Evolutionary conservation across 1,139 yeast species (phyloP).

Genomic region (Tardiomyces digboiensis): DNA sequence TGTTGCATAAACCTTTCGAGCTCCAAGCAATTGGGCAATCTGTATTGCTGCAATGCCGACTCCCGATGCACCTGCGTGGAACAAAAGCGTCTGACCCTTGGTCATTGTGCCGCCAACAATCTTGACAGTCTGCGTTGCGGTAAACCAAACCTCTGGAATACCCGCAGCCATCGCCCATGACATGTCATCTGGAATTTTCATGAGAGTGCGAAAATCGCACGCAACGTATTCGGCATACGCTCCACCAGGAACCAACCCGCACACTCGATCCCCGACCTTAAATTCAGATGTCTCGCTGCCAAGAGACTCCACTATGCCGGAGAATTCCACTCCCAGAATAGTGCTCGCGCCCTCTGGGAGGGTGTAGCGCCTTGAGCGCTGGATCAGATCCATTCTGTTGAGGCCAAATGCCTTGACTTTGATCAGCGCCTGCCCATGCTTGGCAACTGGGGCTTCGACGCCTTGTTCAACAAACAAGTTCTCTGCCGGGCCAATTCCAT

Average conservation of each 20-base stretch:
- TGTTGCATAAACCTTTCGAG: slow-evolving; percentile 25
- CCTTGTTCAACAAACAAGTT: slow-evolving; percentile 16
- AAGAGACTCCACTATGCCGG: slow-evolving; percentile 21
- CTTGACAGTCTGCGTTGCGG: slow-evolving; percentile 26
- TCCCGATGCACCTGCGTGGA: slow-evolving; percentile 29
- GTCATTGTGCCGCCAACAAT: slow-evolving; percentile 18
- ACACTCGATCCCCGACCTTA: slow-evolving; percentile 26
- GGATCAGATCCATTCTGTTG: slow-evolving; percentile 25
- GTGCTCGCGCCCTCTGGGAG: slow-evolving; percentile 22
- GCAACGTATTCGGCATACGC: slow-evolving; percentile 29
- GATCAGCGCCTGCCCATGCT: slow-evolving; percentile 20
- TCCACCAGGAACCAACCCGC: slow-evolving; percentile 29
- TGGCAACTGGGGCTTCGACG: slow-evolving; percentile 13
- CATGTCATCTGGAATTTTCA: slow-evolving; percentile 18
- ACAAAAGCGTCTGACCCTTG: slow-evolving; percentile 20
- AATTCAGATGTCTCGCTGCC: slow-evolving; percentile 11
- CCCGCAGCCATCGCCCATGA: slow-evolving; percentile 23
- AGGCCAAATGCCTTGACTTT: slow-evolving; percentile 25
- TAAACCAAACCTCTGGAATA: slow-evolving; percentile 29
- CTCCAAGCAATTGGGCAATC: slow-evolving; percentile 27
- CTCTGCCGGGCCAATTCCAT: slow-evolving; percentile 21
- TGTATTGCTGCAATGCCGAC: slow-evolving; percentile 29
- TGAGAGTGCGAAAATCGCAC: slow-evolving; percentile 18
- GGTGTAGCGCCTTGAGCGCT: slow-evolving; percentile 20
- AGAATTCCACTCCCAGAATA: slow-evolving; percentile 28